Evolutionary conservation across 2,329 filamentous ascomycete genomes (phyloP).

Genomic region (Neofusicoccum sp.): DNA sequence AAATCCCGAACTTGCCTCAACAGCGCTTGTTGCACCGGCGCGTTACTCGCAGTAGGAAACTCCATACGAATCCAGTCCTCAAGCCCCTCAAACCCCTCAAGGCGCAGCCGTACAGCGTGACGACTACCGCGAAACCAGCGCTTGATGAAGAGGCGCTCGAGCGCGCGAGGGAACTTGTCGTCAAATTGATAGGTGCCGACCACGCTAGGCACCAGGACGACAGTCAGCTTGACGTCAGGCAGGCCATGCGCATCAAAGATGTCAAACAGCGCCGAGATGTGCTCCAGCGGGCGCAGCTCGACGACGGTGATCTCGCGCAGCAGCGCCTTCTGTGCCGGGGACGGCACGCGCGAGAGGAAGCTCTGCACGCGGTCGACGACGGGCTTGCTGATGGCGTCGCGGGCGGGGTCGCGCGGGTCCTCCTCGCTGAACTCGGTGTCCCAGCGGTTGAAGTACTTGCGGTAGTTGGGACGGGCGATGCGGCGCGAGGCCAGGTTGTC

Average conservation of each 20-base stretch:
- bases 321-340: background rate
- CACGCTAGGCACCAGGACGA: constrained; percentile 15
- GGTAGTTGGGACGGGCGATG: constrained; percentile 13
- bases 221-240: background rate
- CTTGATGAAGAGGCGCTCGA: constrained; percentile 8
- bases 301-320: constrained; percentile 1
- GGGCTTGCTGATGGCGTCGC: constrained; percentile 15
- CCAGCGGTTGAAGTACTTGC: constrained; percentile 19
- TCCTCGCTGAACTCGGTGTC: constrained; percentile 19
- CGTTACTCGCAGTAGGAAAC: constrained; percentile 10
- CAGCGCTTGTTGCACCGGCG: background rate
- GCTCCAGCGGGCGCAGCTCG: constrained; percentile 16
- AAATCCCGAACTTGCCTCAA: constrained; percentile 3
- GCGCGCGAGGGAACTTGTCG: background rate
- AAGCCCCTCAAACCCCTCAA: constrained; percentile 8
- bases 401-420: background rate
- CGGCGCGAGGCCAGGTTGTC: constrained; percentile 15
- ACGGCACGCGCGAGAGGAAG: constrained; percentile 10
- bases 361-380: constrained; percentile 6
- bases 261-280: constrained; percentile 7
- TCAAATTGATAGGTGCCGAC: constrained; percentile 16
- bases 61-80: constrained; percentile 15
- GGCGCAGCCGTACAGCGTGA: background rate
- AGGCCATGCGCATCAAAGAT: constrained; percentile 2
- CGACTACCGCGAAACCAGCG: constrained; percentile 4